Percentiles rank a stretch among this genome's conserved stretches.
These are phyloP conservation scores for Kingdonia uniflora DNA, from an alignment of 164 flowering plant species.

Conservation along the genomic window DNA sequence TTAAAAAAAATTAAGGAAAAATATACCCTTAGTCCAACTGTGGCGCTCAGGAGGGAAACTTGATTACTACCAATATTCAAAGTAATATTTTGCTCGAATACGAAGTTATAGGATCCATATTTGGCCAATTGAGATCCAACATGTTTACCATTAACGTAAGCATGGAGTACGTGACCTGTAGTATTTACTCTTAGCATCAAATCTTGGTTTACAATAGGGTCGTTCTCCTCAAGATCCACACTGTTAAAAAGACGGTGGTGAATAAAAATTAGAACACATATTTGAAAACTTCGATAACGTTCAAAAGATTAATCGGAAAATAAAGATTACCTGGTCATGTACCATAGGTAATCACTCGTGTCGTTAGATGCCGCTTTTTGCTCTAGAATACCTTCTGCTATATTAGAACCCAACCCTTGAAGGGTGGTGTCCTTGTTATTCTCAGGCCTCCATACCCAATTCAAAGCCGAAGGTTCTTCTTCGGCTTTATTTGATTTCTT, in stretches of 20 bases:
- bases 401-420: conserved; percentile 22
- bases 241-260: conserved; percentile 9
- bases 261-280: neutral
- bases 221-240: conserved; percentile 23
- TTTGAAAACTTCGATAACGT: neutral
- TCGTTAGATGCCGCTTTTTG: conserved; percentile 39
- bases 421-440: conserved; percentile 6
- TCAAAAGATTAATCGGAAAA: neutral
- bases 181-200: conserved; percentile 37
- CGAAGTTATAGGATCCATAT: conserved; percentile 5
- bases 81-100: conserved; percentile 23
- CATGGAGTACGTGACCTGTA: conserved; percentile 61
- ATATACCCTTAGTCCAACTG: conserved; percentile 33
- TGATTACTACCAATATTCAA: conserved; percentile 33
- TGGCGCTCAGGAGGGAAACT: conserved; percentile 46
- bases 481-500: conserved; percentile 30
- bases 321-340: conserved; percentile 50
- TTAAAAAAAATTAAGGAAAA: too few relatives aligned
- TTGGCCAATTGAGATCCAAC: conserved; percentile 43
- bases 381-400: conserved; percentile 27
- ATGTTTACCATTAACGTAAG: conserved; percentile 45
- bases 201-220: conserved; percentile 27
- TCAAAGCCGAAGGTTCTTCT: conserved; percentile 19
- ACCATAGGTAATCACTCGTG: conserved; percentile 67
- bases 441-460: conserved; percentile 62